Percentiles rank a stretch among this genome's conserved stretches.
phyloP scores from a whole-genome alignment of 805 yeast species.

The Priceomyces haplophilus region DNA sequence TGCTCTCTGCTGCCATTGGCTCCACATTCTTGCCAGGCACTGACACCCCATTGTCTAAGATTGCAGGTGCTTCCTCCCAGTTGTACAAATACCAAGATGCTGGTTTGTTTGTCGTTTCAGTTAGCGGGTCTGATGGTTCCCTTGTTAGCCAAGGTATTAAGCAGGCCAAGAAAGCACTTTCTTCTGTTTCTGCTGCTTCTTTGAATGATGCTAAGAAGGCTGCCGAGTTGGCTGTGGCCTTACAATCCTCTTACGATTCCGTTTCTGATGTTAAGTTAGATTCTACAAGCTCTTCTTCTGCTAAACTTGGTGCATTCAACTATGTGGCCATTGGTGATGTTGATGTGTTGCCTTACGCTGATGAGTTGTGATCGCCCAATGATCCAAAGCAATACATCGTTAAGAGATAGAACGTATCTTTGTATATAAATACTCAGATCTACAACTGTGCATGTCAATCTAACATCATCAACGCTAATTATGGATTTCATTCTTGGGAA shows the following conservation, averaged over 20 bases:
- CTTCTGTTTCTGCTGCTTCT: slow-evolving; percentile 40
- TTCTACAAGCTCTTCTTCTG: slow-evolving; percentile 31
- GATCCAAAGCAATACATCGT: background rate
- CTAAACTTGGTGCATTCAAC: slow-evolving; percentile 62
- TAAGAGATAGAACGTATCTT: slow-evolving; percentile 5
- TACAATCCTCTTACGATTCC: slow-evolving; percentile 35
- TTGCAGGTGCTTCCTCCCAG: slow-evolving; percentile 49
- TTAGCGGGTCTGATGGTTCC: slow-evolving; percentile 56
- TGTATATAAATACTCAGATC: slow-evolving; percentile 4
- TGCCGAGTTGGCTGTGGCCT: slow-evolving; percentile 42
- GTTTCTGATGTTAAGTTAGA: slow-evolving; percentile 31
- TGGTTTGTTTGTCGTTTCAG: slow-evolving; percentile 72
- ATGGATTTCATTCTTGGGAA: background rate
- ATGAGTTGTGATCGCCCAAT: slow-evolving; percentile 61
- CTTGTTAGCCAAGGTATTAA: slow-evolving; percentile 61
- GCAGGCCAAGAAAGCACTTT: slow-evolving; percentile 47
- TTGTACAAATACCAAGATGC: slow-evolving; percentile 71
- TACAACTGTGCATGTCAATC: slow-evolving; percentile 5
- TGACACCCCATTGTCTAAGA: slow-evolving; percentile 46
- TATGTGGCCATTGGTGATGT: slow-evolving; percentile 89
- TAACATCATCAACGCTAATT: slow-evolving; percentile 5
- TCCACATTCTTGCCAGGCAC: slow-evolving; percentile 56
- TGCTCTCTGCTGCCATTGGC: slow-evolving; percentile 67
- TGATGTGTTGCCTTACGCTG: slow-evolving; percentile 80
- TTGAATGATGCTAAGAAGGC: slow-evolving; percentile 52